Conservation (phyloP, 305 asterid genomes). For the Fraxinus albicans region DNA sequence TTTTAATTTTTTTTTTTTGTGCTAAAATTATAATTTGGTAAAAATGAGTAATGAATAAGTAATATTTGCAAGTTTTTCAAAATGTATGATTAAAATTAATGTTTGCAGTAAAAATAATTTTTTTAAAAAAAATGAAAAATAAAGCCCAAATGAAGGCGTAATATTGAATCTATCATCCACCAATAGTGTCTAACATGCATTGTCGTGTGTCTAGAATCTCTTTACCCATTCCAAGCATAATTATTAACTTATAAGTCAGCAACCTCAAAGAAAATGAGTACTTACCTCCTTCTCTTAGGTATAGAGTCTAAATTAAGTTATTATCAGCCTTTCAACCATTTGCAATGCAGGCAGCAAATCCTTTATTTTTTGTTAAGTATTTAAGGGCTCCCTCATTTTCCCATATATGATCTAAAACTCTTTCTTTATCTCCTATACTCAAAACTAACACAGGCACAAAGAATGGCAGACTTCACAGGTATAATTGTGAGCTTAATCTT, state of each 20-base stretch:
- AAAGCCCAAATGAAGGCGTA: too few relatives aligned
- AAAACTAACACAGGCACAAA: neutral
- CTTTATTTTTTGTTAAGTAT: conserved; percentile 31
- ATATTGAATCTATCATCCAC: neutral
- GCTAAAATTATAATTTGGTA: too few relatives aligned
- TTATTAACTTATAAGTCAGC: neutral
- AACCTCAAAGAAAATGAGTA: conserved; percentile 17
- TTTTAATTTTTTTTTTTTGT: too few relatives aligned
- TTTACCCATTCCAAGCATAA: neutral
- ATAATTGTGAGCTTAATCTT: conserved; percentile 19
- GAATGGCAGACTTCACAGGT: conserved; percentile 34
- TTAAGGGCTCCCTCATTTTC: conserved; percentile 24
- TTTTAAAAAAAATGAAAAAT: too few relatives aligned
- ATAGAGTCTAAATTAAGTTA: conserved; percentile 33
- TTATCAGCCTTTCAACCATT: conserved; percentile 37
- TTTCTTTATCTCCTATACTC: neutral
- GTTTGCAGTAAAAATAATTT: too few relatives aligned
- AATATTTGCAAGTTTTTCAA: too few relatives aligned
- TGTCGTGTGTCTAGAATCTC: neutral
- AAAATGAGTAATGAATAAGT: too few relatives aligned
- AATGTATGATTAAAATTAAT: too few relatives aligned
- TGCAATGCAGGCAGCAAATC: conserved; percentile 16
- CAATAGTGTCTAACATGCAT: neutral
- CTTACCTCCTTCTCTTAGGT: conserved; percentile 28
- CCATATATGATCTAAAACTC: conserved; percentile 18